Evolutionary conservation across 768 basidiomycete genomes (phyloP).

Genomic region (Clavaria fumosa): DNA sequence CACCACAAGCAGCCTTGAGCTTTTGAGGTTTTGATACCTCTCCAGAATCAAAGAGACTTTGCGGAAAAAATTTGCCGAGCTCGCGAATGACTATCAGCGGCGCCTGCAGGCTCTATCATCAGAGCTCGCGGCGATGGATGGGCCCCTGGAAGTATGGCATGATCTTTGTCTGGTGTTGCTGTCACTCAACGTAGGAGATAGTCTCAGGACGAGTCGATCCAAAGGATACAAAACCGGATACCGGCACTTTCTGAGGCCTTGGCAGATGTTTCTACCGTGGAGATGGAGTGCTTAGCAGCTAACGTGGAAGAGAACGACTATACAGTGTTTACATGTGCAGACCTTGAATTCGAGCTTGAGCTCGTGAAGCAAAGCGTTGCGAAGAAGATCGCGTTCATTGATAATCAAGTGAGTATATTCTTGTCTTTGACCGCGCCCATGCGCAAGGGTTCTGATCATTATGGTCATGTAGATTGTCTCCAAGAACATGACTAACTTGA

Average conservation of each 20-base stretch:
- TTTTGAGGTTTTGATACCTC: conserved; percentile 2
- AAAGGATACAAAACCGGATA: conserved; percentile 49
- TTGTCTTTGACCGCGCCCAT: too few relatives aligned
- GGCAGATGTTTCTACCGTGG: conserved; percentile 40
- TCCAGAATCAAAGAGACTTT: conserved; percentile 68
- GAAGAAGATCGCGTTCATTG: conserved; percentile 90
- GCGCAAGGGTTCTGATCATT: too few relatives aligned
- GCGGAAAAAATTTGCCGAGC: conserved; percentile 59
- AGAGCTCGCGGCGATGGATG: conserved; percentile 60
- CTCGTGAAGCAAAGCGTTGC: conserved; percentile 64
- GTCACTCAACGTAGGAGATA: conserved; percentile 14
- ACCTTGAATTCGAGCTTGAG: conserved; percentile 80
- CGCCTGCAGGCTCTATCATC: conserved; percentile 49
- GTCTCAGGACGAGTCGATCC: conserved; percentile 62
- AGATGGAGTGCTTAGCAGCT: conserved; percentile 65
- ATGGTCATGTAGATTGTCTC: conserved; percentile 88
- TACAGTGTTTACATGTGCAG: conserved; percentile 78
- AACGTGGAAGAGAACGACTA: conserved; percentile 98
- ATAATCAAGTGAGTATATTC: conserved; percentile 62
- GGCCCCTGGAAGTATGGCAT: conserved; percentile 49
- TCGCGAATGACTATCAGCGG: conserved; percentile 65
- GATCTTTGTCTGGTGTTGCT: conserved; percentile 1
- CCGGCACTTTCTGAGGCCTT: conserved; percentile 47
- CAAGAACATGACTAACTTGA: conserved; percentile 84
- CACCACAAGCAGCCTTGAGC: conserved; percentile 5